Percentiles rank a stretch among this genome's conserved stretches.
Conservation (phyloP, 805 yeast genomes). For the Wickerhamiella azymoides region DNA sequence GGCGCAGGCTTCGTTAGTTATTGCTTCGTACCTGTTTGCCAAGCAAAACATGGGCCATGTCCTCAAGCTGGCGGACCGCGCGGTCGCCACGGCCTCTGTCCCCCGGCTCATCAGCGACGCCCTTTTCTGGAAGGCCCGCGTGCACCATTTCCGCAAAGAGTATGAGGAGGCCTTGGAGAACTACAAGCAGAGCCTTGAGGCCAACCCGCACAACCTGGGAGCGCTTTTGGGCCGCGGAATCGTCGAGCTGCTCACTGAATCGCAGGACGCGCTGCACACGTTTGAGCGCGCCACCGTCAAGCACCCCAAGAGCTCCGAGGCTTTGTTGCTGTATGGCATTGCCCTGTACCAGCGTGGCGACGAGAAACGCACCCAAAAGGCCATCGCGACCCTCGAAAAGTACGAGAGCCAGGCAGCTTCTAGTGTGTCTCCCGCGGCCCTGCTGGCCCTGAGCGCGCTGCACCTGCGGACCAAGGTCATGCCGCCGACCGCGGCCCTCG, state of each 20-base stretch:
- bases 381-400: constrained; percentile 52
- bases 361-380: constrained; percentile 28
- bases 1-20: constrained; percentile 42
- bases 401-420: constrained; percentile 47
- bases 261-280: constrained; percentile 76
- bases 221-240: constrained; percentile 79
- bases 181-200: constrained; percentile 58
- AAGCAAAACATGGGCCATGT: constrained; percentile 47
- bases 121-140: constrained; percentile 76
- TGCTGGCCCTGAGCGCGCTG: constrained; percentile 51
- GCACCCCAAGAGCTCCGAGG: constrained; percentile 59
- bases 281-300: constrained; percentile 60
- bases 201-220: constrained; percentile 44
- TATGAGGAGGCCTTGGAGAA: constrained; percentile 54
- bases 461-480: constrained; percentile 46
- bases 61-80: constrained; percentile 39
- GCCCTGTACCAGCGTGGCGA: constrained; percentile 42
- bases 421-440: constrained; percentile 46
- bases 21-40: constrained; percentile 62
- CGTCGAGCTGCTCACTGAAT: constrained; percentile 60
- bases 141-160: constrained; percentile 45
- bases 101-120: constrained; percentile 45
- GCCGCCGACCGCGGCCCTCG: constrained; percentile 42
- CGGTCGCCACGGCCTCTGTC: constrained; percentile 29
- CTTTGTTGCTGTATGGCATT: constrained; percentile 54